Percentiles rank a stretch among this genome's conserved stretches.
Evolutionary conservation across 2,329 filamentous ascomycete species (phyloP).

Genomic region (Neopestalotiopsis clavispora): DNA sequence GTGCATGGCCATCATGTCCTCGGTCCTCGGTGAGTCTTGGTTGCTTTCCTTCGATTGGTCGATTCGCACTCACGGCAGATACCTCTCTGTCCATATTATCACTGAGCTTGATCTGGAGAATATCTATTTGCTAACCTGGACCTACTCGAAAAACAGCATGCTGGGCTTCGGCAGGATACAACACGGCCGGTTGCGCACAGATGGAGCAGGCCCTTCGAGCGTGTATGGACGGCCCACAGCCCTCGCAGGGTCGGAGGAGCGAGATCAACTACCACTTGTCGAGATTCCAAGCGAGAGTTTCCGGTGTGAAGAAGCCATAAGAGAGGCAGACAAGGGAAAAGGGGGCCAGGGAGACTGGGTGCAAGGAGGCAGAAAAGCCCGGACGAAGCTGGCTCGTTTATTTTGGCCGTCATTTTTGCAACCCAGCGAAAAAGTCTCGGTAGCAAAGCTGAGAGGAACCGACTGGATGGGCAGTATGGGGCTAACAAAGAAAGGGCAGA

Average conservation of each 20-base stretch:
- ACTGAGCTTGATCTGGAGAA: too few species aligned
- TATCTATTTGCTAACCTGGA: background rate
- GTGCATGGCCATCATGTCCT: slow-evolving; percentile 61
- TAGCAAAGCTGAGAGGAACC: too few species aligned
- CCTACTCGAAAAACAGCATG: slow-evolving; percentile 55
- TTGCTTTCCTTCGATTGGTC: background rate
- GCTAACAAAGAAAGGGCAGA: too few species aligned
- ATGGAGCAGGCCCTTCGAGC: slow-evolving; percentile 65
- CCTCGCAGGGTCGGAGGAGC: slow-evolving; percentile 63
- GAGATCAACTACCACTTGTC: slow-evolving; percentile 91
- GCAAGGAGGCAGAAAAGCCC: too few species aligned
- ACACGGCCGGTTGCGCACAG: slow-evolving; percentile 60
- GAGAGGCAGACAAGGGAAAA: background rate
- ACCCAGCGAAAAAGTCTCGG: too few species aligned
- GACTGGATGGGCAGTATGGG: too few species aligned
- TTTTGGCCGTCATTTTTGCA: too few species aligned
- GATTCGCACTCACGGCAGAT: too few species aligned
- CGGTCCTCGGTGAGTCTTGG: slow-evolving; percentile 54
- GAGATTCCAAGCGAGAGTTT: slow-evolving; percentile 71
- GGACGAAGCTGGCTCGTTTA: too few species aligned
- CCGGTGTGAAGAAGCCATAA: slow-evolving; percentile 47
- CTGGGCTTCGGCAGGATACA: slow-evolving; percentile 82
- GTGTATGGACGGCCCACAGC: slow-evolving; percentile 81
- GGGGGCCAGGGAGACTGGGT: too few species aligned
- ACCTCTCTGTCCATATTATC: too few species aligned